Percentiles rank a stretch among this genome's conserved stretches.
These are phyloP conservation scores for Elaphomyces granulatus DNA, from an alignment of 495 filamentous ascomycete species.

Conservation along the genomic window DNA sequence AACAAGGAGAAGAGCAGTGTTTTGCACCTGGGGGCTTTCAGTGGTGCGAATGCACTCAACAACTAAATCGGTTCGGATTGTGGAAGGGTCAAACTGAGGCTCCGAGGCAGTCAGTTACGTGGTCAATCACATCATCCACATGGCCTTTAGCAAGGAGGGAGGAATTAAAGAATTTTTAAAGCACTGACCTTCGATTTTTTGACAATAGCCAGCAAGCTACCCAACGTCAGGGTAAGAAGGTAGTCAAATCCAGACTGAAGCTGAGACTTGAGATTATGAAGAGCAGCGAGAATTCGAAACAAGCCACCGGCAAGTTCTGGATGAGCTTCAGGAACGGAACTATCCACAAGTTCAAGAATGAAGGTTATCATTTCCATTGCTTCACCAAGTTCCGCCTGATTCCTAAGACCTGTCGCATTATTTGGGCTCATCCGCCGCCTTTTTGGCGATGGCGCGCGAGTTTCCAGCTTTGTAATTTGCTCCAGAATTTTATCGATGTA, in stretches of 20 bases:
- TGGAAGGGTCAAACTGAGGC: conserved; percentile 53
- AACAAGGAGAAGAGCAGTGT: conserved; percentile 76
- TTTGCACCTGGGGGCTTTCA: conserved; percentile 78
- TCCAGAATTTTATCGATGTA: conserved; percentile 57
- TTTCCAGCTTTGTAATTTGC: conserved; percentile 43
- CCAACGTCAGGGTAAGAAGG: conserved; percentile 63
- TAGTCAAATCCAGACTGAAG: conserved; percentile 69
- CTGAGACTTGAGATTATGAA: conserved; percentile 62
- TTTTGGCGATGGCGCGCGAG: conserved; percentile 53
- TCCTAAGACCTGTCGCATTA: conserved; percentile 34
- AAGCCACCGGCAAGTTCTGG: conserved; percentile 59
- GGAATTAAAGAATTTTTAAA: background rate
- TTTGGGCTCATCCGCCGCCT: conserved; percentile 58
- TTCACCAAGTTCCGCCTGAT: conserved; percentile 41
- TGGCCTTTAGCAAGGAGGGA: no score
- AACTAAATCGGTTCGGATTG: conserved; percentile 71
- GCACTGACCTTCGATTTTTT: conserved; percentile 46
- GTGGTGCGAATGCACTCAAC: conserved; percentile 85
- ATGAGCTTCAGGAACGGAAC: conserved; percentile 54
- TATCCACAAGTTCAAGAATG: conserved; percentile 76
- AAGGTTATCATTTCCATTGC: conserved; percentile 64
- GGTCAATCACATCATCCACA: no score
- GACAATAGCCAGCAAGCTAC: conserved; percentile 64
- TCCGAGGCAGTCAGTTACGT: conserved; percentile 34
- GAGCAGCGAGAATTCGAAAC: conserved; percentile 68